Evolutionary conservation across 257 asterid species (phyloP).

Genomic region (Asclepias syriaca): DNA sequence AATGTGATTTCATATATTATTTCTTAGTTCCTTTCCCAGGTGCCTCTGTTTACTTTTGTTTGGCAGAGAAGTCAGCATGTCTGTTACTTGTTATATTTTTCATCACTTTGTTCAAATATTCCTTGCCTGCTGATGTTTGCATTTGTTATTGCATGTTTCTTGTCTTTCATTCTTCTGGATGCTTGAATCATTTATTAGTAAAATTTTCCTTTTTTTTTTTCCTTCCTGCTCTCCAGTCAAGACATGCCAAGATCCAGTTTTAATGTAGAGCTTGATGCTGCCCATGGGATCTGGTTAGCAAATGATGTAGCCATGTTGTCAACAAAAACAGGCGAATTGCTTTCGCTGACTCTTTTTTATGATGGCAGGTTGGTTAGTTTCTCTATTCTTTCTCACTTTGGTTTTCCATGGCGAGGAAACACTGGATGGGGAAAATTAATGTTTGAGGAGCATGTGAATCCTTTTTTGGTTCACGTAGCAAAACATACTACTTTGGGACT

Average conservation of each 20-base stretch:
- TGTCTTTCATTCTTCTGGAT: too few relatives aligned
- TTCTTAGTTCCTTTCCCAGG: background rate
- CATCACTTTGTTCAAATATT: too few relatives aligned
- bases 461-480: too few relatives aligned
- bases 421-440: too few relatives aligned
- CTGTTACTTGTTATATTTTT: too few relatives aligned
- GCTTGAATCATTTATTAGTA: too few relatives aligned
- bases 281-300: constrained; percentile 87
- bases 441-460: too few relatives aligned
- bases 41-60: background rate
- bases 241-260: constrained; percentile 80
- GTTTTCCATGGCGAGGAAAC: background rate
- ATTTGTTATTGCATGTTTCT: too few relatives aligned
- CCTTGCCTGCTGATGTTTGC: too few relatives aligned
- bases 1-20: background rate
- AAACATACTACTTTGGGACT: too few relatives aligned
- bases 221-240: constrained; percentile 49
- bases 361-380: constrained; percentile 72
- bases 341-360: constrained; percentile 73
- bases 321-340: constrained; percentile 91
- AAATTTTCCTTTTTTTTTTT: too few relatives aligned
- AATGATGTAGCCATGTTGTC: constrained; percentile 94
- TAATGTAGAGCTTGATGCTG: constrained; percentile 83
- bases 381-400: background rate
- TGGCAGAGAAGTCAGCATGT: too few relatives aligned